phyloP scores from a whole-genome alignment of 2,329 filamentous ascomycete species.

The Mollisiaceae sp. region DNA sequence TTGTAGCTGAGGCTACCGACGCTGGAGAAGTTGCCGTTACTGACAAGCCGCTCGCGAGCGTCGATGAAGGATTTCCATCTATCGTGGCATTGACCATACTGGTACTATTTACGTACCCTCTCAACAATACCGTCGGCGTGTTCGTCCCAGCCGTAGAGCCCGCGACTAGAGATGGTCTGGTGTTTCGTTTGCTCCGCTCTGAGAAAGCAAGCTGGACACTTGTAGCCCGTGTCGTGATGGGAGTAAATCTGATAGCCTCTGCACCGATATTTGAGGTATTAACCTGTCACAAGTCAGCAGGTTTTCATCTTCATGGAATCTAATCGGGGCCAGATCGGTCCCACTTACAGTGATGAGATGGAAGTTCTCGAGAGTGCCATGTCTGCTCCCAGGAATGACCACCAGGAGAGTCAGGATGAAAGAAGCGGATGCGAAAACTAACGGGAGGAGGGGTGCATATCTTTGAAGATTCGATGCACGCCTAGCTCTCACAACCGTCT shows the following conservation, averaged over 20 bases:
- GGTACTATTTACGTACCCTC: neutral
- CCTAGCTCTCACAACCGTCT: neutral
- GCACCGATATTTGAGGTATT: conserved; percentile 1
- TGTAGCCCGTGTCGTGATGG: neutral
- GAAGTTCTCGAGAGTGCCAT: neutral
- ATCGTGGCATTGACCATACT: neutral
- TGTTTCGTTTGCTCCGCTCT: too few relatives aligned
- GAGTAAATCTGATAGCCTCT: neutral
- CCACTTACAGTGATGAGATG: neutral
- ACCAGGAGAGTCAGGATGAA: conserved; percentile 4
- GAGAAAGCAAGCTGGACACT: too few relatives aligned
- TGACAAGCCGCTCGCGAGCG: neutral
- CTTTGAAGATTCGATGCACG: neutral
- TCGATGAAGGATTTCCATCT: neutral
- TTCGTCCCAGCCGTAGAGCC: too few relatives aligned
- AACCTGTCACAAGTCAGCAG: neutral
- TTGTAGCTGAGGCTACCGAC: neutral
- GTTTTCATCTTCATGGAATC: neutral
- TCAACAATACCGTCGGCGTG: too few relatives aligned
- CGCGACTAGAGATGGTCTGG: too few relatives aligned
- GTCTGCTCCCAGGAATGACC: neutral
- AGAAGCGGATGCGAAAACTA: neutral
- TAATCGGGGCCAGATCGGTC: neutral
- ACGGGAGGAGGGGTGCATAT: neutral
- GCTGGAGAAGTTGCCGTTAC: neutral